Conservation (phyloP, 805 yeast species). For the Zygotorulaspora danielsina region DNA sequence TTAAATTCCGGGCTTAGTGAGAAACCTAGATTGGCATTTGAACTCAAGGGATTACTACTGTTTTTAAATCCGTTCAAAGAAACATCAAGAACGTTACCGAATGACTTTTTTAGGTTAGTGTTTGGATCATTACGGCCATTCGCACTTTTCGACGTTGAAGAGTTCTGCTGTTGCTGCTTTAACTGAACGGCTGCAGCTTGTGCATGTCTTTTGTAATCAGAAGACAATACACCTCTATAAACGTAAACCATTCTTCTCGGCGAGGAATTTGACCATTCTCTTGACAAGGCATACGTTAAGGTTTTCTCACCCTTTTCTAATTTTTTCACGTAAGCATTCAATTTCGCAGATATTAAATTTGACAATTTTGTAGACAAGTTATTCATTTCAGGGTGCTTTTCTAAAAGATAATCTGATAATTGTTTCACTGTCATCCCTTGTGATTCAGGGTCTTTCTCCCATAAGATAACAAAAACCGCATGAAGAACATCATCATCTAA, state of each 20-base stretch:
- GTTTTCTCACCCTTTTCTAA: conserved; percentile 78
- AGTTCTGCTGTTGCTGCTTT: conserved; percentile 27
- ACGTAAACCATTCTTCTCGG: conserved; percentile 88
- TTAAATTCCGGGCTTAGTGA: conserved; percentile 31
- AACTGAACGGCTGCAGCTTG: conserved; percentile 43
- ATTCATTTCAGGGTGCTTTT: conserved; percentile 80
- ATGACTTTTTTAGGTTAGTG: conserved; percentile 2
- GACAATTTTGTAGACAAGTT: conserved; percentile 75
- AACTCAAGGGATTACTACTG: conserved; percentile 2
- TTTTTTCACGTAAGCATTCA: conserved; percentile 80
- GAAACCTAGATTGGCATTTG: conserved; percentile 16
- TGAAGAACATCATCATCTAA: conserved; percentile 68
- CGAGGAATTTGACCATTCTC: conserved; percentile 90
- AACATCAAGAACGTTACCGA: conserved; percentile 1
- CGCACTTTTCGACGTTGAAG: conserved; percentile 5
- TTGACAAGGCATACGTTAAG: conserved; percentile 66
- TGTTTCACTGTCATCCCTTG: conserved; percentile 89
- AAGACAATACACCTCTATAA: conserved; percentile 70
- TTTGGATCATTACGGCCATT: conserved; percentile 23
- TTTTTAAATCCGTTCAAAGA: conserved; percentile 1
- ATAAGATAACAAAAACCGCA: conserved; percentile 69
- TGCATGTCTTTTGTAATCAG: conserved; percentile 72
- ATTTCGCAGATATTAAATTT: conserved; percentile 73
- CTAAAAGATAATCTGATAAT: conserved; percentile 69
- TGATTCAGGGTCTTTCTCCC: conserved; percentile 62